These are phyloP conservation scores for Pseudopithomyces maydicus DNA, from an alignment of 2,329 filamentous ascomycete species.

Conservation along the genomic window DNA sequence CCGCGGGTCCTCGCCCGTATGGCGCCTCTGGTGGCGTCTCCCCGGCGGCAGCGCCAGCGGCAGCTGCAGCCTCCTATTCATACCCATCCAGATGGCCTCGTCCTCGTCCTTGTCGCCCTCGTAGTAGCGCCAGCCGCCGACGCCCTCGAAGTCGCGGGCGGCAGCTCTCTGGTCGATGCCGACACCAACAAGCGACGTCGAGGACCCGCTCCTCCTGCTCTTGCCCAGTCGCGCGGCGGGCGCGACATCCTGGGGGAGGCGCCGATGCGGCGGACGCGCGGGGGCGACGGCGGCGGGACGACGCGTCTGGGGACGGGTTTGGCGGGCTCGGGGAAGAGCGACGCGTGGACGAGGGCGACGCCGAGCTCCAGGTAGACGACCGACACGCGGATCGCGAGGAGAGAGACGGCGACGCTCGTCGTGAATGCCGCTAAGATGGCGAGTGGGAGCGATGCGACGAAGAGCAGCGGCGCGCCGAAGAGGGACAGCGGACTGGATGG, in stretches of 20 bases:
- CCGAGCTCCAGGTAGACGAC: slow-evolving; percentile 51
- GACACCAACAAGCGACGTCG: slow-evolving; percentile 41
- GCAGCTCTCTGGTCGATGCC: slow-evolving; percentile 29
- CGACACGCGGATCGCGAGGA: slow-evolving; percentile 46
- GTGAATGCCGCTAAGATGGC: slow-evolving; percentile 46
- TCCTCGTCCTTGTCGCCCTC: slow-evolving; percentile 50
- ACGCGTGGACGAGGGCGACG: slow-evolving; percentile 46
- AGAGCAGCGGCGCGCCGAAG: slow-evolving; percentile 41
- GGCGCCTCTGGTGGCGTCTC: slow-evolving; percentile 35
- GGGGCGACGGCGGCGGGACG: slow-evolving; percentile 24
- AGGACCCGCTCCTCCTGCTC: slow-evolving; percentile 43
- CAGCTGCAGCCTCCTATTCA: slow-evolving; percentile 49
- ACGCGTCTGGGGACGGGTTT: slow-evolving; percentile 24
- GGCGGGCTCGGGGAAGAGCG: slow-evolving; percentile 32
- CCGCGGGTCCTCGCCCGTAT: slow-evolving; percentile 37
- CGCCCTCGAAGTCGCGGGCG: slow-evolving; percentile 50
- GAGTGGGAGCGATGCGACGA: slow-evolving; percentile 47
- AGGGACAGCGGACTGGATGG: slow-evolving; percentile 36
- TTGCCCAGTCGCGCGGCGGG: slow-evolving; percentile 22
- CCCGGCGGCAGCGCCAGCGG: slow-evolving; percentile 32
- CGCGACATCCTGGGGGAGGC: slow-evolving; percentile 27
- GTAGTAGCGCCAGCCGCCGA: slow-evolving; percentile 48
- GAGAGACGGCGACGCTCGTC: slow-evolving; percentile 44
- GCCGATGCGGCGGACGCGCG: slow-evolving; percentile 30
- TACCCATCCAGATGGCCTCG: slow-evolving; percentile 51